phyloP scores from a whole-genome alignment of 2,329 filamentous ascomycete genomes.

The Gliomastix tumulicola region DNA sequence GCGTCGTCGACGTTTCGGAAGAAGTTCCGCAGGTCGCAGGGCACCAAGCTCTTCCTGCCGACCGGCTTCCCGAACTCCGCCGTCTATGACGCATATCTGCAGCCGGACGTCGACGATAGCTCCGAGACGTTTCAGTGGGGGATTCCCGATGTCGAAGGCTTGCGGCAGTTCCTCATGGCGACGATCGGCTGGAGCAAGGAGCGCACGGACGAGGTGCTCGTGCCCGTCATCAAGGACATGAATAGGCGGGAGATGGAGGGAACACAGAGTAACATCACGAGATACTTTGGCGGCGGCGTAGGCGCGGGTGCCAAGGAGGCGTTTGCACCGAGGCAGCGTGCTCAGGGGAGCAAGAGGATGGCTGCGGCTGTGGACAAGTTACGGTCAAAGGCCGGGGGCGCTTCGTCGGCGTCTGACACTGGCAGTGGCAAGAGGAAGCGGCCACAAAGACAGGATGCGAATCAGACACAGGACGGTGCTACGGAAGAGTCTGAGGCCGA shows the following conservation, averaged over 20 bases:
- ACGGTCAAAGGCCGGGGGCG: constrained; percentile 35
- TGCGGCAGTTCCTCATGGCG: constrained; percentile 78
- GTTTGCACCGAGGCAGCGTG: constrained; percentile 63
- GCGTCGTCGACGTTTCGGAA: constrained; percentile 61
- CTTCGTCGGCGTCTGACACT: constrained; percentile 7
- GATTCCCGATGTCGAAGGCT: constrained; percentile 81
- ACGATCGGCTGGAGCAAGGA: constrained; percentile 93
- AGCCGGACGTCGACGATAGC: constrained; percentile 77
- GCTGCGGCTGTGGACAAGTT: constrained; percentile 71
- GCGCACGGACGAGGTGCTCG: constrained; percentile 88
- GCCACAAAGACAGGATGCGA: not conserved
- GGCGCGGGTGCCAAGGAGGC: constrained; percentile 60
- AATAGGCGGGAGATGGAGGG: constrained; percentile 82
- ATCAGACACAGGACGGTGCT: too few species aligned
- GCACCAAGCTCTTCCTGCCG: constrained; percentile 79
- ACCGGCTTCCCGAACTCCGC: constrained; percentile 69
- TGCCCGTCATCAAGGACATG: constrained; percentile 94
- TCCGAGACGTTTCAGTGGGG: constrained; percentile 88
- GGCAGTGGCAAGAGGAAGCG: constrained; percentile 3
- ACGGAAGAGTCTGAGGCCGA: constrained; percentile 14
- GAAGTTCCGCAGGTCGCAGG: constrained; percentile 77
- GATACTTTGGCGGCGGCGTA: constrained; percentile 73
- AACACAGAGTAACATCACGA: constrained; percentile 94
- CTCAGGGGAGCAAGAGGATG: constrained; percentile 63
- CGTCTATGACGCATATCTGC: constrained; percentile 76